Base-by-base conservation (phyloP, 139 green algal genomes). In the Monoraphidium neglectum region DNA sequence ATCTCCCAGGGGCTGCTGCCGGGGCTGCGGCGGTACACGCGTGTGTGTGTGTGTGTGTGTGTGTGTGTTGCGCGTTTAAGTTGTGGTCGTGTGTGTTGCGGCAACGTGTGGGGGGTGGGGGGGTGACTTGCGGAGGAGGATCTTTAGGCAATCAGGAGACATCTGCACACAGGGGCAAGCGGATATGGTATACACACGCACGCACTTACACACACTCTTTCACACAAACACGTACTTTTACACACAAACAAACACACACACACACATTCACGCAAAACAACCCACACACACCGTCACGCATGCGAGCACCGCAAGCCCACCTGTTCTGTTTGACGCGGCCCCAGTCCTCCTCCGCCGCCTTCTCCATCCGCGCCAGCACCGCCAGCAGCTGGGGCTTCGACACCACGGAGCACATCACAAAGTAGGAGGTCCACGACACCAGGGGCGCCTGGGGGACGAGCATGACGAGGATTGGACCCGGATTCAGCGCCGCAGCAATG, bases 371-470 rank as follows among this genome's bases (percentile, higher is more conserved):
- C 26, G 61, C 77, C 16, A 95, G 65, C 13, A 92, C 77, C 8
- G 91, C 91, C n/a, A 87, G 73, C 68, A 95, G 82, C 85, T 94
- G 90, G 0, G 90, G 89, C 12, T 77, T 89, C 30, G 65, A 60
- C 26, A 90, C 77, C 12, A 83, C 81, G 21, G 54, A 72, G 33
- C 57, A 64, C 3, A 87, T 70, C 23, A 79, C 70, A 51, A 51
- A 51, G 12, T 51, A 51, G 43, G 43, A 51, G 43, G 43, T 51
- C 43, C 43, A 51, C 43, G 43, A 51, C 43, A 51, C 43, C 8
- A 51, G 43, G 43, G 43, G 43, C 8, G 43, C 43, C 43, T 51
- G 43, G n/a, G n/a, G n/a, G n/a, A n/a, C n/a, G n/a, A n/a, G n/a
- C n/a, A 51, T 21, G 43, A 51, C 43, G 43, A 12, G 43, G 43